phyloP scores from a whole-genome alignment of 306 rosid species.

The cucumber (Cucumis sativus) region DNA sequence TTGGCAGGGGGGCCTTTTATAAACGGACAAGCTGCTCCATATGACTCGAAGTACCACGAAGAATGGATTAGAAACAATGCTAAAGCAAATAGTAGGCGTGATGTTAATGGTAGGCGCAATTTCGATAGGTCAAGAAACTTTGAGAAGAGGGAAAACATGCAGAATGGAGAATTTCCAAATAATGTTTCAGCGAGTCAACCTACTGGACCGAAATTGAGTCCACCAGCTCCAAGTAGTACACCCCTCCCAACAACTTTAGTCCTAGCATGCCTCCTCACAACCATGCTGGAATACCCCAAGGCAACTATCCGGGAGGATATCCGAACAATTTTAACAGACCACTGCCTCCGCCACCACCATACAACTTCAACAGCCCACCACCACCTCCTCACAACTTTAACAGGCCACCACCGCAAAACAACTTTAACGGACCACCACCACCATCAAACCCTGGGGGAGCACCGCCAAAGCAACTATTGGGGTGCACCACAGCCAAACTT shows the following conservation, averaged over 20 bases:
- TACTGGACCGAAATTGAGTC: slow-evolving; percentile 12
- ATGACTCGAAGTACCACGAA: slow-evolving; percentile 84
- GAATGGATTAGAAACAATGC: slow-evolving; percentile 93
- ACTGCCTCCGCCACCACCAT: slow-evolving; percentile 5
- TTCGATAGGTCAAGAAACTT: slow-evolving; percentile 78
- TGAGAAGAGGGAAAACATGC: slow-evolving; percentile 66
- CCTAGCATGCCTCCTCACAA: neutral
- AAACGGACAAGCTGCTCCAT: slow-evolving; percentile 82
- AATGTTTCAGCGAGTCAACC: slow-evolving; percentile 25
- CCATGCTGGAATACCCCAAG: slow-evolving; percentile 1
- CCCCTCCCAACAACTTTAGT: slow-evolving; percentile 6
- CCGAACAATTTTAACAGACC: neutral
- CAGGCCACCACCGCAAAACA: neutral
- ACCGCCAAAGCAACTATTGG: slow-evolving; percentile 5
- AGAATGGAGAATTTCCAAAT: slow-evolving; percentile 45
- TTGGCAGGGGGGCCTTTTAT: slow-evolving; percentile 92
- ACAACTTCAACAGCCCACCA: slow-evolving; percentile 6
- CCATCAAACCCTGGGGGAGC: neutral
- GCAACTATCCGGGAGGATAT: neutral
- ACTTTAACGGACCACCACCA: neutral
- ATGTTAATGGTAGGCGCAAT: slow-evolving; percentile 54
- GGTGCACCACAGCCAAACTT: slow-evolving; percentile 3
- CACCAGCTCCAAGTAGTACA: slow-evolving; percentile 9
- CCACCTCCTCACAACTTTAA: neutral
- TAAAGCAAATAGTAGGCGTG: slow-evolving; percentile 73